phyloP scores from a whole-genome alignment of 2,329 filamentous ascomycete genomes.

The Trichoderma arundinaceum region DNA sequence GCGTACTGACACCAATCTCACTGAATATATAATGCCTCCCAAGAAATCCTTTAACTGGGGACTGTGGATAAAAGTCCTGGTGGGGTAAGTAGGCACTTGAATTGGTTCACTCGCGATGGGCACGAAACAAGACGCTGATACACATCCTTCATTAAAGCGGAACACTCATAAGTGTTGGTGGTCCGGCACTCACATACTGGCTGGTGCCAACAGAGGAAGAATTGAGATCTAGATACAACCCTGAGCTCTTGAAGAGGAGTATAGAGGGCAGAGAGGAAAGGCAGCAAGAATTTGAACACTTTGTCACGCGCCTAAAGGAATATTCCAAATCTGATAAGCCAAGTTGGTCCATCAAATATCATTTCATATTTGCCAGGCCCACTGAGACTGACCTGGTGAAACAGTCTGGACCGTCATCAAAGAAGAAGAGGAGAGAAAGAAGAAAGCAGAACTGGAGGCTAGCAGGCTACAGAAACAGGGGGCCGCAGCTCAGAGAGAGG shows the following conservation, averaged over 20 bases:
- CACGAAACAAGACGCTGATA: constrained; percentile 30
- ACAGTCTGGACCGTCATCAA: constrained; percentile 59
- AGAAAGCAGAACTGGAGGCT: constrained; percentile 45
- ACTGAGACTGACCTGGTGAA: constrained; percentile 30
- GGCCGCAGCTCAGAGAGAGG: constrained; percentile 52
- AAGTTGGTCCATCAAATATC: constrained; percentile 62
- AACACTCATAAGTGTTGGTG: constrained; percentile 74
- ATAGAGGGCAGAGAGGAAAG: constrained; percentile 77
- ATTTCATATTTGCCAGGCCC: neutral
- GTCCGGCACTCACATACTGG: constrained; percentile 82
- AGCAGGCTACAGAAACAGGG: constrained; percentile 49
- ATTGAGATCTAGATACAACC: constrained; percentile 89
- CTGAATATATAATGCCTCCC: constrained; percentile 41
- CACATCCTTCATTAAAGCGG: constrained; percentile 59
- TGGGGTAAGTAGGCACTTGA: constrained; percentile 60
- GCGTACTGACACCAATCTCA: neutral
- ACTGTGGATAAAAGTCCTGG: constrained; percentile 72
- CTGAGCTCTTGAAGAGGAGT: constrained; percentile 87
- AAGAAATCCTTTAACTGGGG: constrained; percentile 60
- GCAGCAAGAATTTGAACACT: constrained; percentile 87
- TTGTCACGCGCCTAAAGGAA: constrained; percentile 82
- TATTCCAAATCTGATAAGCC: constrained; percentile 91
- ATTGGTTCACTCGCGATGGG: neutral
- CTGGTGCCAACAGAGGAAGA: constrained; percentile 88
- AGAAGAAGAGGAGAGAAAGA: constrained; percentile 53